These are phyloP conservation scores for Fomitopsis pinicola DNA, from an alignment of 1,284 basidiomycete genomes.

Conservation along the genomic window DNA sequence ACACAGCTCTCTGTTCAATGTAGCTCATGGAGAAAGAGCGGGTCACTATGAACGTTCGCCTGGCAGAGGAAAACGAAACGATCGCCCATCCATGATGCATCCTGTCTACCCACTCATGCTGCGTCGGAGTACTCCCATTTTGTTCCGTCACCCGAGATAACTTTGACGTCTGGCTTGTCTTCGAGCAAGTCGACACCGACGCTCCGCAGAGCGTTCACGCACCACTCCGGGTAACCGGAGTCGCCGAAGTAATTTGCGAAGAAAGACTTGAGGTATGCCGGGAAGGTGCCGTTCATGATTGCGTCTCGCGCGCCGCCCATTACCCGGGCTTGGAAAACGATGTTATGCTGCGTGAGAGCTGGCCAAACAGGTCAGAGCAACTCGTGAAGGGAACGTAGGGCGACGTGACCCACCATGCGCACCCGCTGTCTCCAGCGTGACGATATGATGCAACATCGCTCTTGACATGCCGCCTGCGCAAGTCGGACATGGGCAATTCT, in stretches of 20 bases:
- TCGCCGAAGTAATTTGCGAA: constrained; percentile 70
- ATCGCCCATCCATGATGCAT: neutral
- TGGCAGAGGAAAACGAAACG: no score
- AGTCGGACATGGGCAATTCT: constrained; percentile 75
- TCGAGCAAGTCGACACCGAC: constrained; percentile 75
- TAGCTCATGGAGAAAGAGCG: no score
- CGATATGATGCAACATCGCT: constrained; percentile 68
- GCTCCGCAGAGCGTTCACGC: constrained; percentile 70
- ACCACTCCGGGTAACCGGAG: constrained; percentile 76
- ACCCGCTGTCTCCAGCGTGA: constrained; percentile 73
- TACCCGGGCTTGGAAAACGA: constrained; percentile 76
- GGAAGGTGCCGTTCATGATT: constrained; percentile 72
- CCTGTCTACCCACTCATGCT: constrained; percentile 8
- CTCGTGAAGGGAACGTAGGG: neutral
- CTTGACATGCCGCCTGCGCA: constrained; percentile 61
- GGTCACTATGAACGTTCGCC: no score
- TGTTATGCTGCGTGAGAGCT: constrained; percentile 78
- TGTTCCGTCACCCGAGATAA: constrained; percentile 58
- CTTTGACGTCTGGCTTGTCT: constrained; percentile 36
- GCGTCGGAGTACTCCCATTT: constrained; percentile 58
- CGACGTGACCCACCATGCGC: constrained; percentile 59
- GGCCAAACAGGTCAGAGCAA: constrained; percentile 2
- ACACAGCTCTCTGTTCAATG: no score
- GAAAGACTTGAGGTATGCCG: constrained; percentile 68
- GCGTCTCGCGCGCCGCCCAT: constrained; percentile 79